phyloP scores from a whole-genome alignment of 2,329 filamentous ascomycete species.

The Botrytis squamosa region DNA sequence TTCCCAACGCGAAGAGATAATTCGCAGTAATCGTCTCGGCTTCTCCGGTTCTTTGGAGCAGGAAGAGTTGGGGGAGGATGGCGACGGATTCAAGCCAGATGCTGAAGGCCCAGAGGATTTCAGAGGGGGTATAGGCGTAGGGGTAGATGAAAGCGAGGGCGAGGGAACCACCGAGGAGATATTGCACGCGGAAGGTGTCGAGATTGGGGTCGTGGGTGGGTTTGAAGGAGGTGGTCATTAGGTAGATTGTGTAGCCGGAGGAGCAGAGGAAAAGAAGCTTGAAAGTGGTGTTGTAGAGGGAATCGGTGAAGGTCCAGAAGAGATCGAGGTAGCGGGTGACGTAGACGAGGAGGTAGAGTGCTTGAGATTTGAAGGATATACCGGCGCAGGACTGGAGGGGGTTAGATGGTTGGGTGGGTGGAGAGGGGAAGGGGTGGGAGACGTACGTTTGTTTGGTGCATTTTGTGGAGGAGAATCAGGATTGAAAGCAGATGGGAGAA shows the following conservation, averaged over 20 bases:
- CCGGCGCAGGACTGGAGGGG: slow-evolving; percentile 63
- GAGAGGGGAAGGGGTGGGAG: not conserved
- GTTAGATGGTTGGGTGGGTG: slow-evolving; percentile 10
- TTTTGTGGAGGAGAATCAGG: slow-evolving; percentile 93
- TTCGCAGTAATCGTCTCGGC: slow-evolving; percentile 99
- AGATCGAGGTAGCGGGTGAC: slow-evolving; percentile 91
- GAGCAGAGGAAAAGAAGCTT: slow-evolving; percentile 92
- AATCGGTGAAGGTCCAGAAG: slow-evolving; percentile 72
- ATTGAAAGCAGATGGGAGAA: slow-evolving; percentile 94
- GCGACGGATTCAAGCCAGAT: slow-evolving; percentile 98
- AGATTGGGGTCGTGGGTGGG: slow-evolving; percentile 95
- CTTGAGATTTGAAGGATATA: slow-evolving; percentile 98
- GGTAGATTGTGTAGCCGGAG: slow-evolving; percentile 91
- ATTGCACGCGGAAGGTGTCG: slow-evolving; percentile 96
- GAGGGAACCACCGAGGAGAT: slow-evolving; percentile 78
- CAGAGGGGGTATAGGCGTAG: slow-evolving; percentile 75
- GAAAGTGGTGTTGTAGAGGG: slow-evolving; percentile 87
- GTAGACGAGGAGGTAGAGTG: slow-evolving; percentile 91
- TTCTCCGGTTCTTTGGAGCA: slow-evolving; percentile 95
- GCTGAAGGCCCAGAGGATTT: slow-evolving; percentile 96
- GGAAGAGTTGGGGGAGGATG: slow-evolving; percentile 95
- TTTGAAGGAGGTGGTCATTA: slow-evolving; percentile 97
- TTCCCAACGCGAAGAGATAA: slow-evolving; percentile 90
- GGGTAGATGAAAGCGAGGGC: slow-evolving; percentile 80
- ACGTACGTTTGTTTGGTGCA: slow-evolving; percentile 84